Percentiles rank a stretch among this genome's conserved stretches.
Evolutionary conservation across 768 basidiomycete species (phyloP).

Genomic region (Pulveroboletus sp.): DNA sequence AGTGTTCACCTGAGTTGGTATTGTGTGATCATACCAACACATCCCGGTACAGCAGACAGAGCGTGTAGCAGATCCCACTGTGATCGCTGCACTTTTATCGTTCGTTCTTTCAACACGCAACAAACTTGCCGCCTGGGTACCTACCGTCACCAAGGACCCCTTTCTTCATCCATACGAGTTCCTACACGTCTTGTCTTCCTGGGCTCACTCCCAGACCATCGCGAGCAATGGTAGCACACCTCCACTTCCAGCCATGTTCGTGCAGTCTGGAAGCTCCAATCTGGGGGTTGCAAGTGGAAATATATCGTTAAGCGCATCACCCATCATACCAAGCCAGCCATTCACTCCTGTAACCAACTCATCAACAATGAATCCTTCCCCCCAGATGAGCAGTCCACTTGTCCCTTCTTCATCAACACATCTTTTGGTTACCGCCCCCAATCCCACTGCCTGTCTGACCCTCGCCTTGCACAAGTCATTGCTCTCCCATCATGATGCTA

Average conservation of each 20-base stretch:
- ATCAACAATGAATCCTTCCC: conserved; percentile 6
- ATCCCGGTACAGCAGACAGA: conserved; percentile 51
- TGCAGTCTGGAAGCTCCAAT: conserved; percentile 13
- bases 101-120: conserved; percentile 65
- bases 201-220: conserved; percentile 18
- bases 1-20: conserved; percentile 5
- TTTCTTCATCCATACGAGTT: conserved; percentile 67
- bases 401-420: conserved; percentile 4
- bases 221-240: conserved; percentile 16
- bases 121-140: conserved; percentile 52
- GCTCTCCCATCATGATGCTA: conserved; percentile 27
- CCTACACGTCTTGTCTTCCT: conserved; percentile 40
- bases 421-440: conserved; percentile 16
- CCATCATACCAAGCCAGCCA: conserved; percentile 7
- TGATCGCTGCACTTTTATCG: conserved; percentile 67
- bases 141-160: conserved; percentile 66
- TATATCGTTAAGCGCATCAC: conserved; percentile 18
- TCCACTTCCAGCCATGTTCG: conserved; percentile 29
- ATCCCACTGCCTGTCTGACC: conserved; percentile 19
- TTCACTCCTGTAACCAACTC: conserved; percentile 1
- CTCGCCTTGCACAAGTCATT: conserved; percentile 20
- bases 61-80: conserved; percentile 65
- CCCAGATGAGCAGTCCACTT: conserved; percentile 7
- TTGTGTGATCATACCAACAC: conserved; percentile 1
- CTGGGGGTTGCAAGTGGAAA: conserved; percentile 8